Evolutionary conservation across 345 rosid species (phyloP).

Genomic region (Brassica juncea): DNA sequence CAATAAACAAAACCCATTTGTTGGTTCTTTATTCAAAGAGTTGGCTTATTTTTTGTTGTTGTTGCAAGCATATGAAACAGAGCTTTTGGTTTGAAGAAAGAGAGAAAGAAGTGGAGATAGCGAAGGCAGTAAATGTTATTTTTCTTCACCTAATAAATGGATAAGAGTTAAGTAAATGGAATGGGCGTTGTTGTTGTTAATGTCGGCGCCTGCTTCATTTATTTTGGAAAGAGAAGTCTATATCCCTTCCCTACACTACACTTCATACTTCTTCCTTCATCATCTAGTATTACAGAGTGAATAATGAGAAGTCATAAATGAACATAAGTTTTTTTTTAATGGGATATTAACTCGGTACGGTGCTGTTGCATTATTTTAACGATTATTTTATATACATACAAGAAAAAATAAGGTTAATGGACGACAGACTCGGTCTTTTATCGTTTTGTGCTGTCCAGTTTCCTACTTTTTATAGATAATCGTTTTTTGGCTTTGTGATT

Average conservation of each 20-base stretch:
- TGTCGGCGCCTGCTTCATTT: constrained; percentile 43
- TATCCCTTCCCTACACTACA: background rate
- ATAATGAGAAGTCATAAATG: background rate
- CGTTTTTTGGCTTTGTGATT: constrained; percentile 22
- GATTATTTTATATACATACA: background rate
- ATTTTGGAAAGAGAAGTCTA: constrained; percentile 22
- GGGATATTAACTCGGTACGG: background rate
- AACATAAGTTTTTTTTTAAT: background rate
- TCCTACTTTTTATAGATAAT: background rate
- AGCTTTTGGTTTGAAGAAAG: background rate
- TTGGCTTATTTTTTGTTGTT: background rate
- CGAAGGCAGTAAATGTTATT: background rate
- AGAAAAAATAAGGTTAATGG: constrained; percentile 1
- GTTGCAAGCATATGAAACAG: background rate
- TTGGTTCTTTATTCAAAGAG: background rate
- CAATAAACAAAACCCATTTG: constrained; percentile 21
- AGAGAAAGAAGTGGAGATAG: background rate
- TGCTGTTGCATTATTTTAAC: background rate
- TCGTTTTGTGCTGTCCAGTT: constrained; percentile 29
- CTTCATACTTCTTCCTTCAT: background rate
- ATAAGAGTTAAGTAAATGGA: constrained; percentile 26
- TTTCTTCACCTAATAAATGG: constrained; percentile 1
- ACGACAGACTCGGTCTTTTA: constrained; percentile 24
- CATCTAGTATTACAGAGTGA: background rate
- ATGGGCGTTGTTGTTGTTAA: constrained; percentile 9